Base-by-base conservation (phyloP, 768 basidiomycete genomes). In the Termitomyces sp. region DNA sequence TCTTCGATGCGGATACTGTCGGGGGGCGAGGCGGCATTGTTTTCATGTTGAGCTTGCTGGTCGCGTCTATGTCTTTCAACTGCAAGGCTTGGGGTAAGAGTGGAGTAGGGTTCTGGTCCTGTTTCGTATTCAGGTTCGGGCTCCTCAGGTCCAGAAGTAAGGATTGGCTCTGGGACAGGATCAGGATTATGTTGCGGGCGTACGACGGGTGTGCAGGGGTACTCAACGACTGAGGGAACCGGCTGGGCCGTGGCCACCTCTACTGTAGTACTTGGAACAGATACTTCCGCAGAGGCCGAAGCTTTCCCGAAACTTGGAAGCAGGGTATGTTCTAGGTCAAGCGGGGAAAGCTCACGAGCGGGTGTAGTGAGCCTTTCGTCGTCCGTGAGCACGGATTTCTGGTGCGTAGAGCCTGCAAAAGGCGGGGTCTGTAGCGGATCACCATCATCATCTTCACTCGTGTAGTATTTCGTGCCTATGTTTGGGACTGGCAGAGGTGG, bases 401-500 rank as follows among this genome's bases (percentile, higher is more conserved):
- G 61, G 5, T 40, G 57, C 8, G 48, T 19, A 60, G 63, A 11
- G 55, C 61, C 48, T 30, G 40, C 23, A 48, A 32, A 21, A 21
- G 52, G 55, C 25, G 52, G 57, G 27, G 57, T 58, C 46, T 48
- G 57, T 52, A 55, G 43, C 47, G 44, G 56, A 57, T 57, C 56
- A n/a, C 39, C 55, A 43, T 23, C 61, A 57, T 50, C 59, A 49
- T 55, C 56, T 23, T 34, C 61, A 55, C 51, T 59, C 45, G 9
- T 40, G 40, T 49, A 59, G 30, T 56, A 56, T 32, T 57, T 59
- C 25, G 61, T 58, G 11, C 61, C 64, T 21, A 61, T 44, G 42
- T 68, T 70, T 3, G 68, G 68, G 37, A 70, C 60, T 2, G 64
- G 67, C 43, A 70, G 59, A 4, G 68, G 68, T 14, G 59, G 51